phyloP scores from a whole-genome alignment of 352 stramenopile species.

The Peronospora belbahrii region DNA sequence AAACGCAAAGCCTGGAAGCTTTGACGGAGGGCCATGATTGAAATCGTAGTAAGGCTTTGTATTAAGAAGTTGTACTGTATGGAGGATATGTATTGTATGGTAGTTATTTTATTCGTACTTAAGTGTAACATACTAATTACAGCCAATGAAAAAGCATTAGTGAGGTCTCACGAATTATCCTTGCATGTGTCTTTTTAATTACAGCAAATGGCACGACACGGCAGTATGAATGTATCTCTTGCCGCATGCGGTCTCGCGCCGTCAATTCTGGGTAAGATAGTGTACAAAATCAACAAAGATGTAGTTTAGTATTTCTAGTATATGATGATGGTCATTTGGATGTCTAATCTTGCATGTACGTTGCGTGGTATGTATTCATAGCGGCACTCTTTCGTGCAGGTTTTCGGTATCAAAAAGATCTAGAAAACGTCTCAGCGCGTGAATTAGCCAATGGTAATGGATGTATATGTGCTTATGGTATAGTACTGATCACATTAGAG shows the following conservation, averaged over 20 bases:
- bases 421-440: conserved; percentile 39
- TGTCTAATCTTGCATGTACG: neutral
- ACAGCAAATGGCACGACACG: conserved; percentile 10
- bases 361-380: conserved; percentile 8
- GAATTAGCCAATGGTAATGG: conserved; percentile 51
- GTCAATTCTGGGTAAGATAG: conserved; percentile 38
- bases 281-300: neutral
- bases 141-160: neutral
- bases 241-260: conserved; percentile 50
- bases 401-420: conserved; percentile 50
- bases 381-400: conserved; percentile 50
- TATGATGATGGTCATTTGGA: neutral
- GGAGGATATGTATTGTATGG: too few species aligned
- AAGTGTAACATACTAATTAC: conserved; percentile 25
- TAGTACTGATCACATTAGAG: too few species aligned
- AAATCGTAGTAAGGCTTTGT: conserved; percentile 8
- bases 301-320: neutral
- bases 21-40: conserved; percentile 51
- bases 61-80: conserved; percentile 22
- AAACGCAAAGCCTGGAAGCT: conserved; percentile 45
- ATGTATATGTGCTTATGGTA: too few species aligned
- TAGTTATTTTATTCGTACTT: too few species aligned
- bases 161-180: neutral
- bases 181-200: neutral
- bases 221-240: conserved; percentile 33